Base-by-base conservation (phyloP, 1,284 basidiomycete species). In the Earliella scabrosa region DNA sequence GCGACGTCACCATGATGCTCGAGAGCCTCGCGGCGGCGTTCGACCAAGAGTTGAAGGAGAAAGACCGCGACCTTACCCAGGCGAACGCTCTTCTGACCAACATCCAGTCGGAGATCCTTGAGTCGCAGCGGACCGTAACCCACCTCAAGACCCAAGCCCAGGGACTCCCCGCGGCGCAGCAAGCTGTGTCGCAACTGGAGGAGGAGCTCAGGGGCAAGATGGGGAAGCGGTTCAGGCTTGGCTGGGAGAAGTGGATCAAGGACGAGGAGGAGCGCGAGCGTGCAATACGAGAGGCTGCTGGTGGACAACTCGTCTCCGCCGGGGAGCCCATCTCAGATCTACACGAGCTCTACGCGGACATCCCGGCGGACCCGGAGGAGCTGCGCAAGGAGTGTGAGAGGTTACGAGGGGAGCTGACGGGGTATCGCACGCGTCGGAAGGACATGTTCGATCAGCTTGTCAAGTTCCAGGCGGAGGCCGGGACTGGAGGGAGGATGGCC, bases 71-170 rank as follows among this genome's bases (percentile, higher is more conserved):
- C 69, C 87, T 93, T 63, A 84, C 85, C 3, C 97, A 99, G 69
- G 97, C 97, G 1, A 92, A 94, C 63, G 90, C 91, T 2, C 77
- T 98, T 52, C 81, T 98, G 26, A 82, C 82, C 46, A 94, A 92
- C 67, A 97, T 98, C 56, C 92, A 98, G 69, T 82, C 88, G 41
- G 97, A 99, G 74, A 95, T 98, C 58, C 80, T 91, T 34, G 96
- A 98, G 66, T 91, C 92, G 63, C 89, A 92, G 62, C 82, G 90
- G 50, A 79, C 87, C 0, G 88, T 95, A 34, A 78, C 81, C 21
- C 85, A 88, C 39, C 80, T 98, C 39, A 86, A 84, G 67, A 71
- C 77, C 4, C 86, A 92, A 63, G 84, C 89, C 6, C 87, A 88
- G 36, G 84, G 84, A 1, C 76, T 96, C 5, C 75, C 85, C n/a